Conservation (phyloP, 805 yeast species). For the Myxozyma vanderwaltii region DNA sequence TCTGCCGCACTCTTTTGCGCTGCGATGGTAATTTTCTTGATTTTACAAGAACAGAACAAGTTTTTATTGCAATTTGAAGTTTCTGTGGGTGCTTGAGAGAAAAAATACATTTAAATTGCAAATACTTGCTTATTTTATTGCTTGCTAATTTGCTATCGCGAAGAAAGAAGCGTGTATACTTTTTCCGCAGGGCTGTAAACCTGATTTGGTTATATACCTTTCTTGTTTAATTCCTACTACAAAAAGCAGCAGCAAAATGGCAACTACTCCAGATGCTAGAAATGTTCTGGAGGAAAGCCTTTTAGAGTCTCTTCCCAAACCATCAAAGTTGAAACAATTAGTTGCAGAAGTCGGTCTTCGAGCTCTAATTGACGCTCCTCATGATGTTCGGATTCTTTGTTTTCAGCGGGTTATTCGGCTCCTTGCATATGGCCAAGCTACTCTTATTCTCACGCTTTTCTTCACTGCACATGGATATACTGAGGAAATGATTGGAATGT, state of each 20-base stretch:
- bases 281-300: neutral
- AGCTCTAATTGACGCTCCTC: constrained; percentile 17
- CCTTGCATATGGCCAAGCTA: constrained; percentile 44
- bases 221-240: neutral
- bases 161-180: too few species aligned
- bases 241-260: neutral
- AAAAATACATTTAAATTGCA: too few species aligned
- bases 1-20: too few species aligned
- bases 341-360: constrained; percentile 17
- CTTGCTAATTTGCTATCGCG: too few species aligned
- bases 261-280: neutral
- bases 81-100: too few species aligned
- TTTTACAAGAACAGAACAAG: too few species aligned
- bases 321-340: neutral
- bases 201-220: neutral
- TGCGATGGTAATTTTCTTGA: too few species aligned
- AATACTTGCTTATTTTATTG: too few species aligned
- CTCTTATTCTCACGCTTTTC: constrained; percentile 47
- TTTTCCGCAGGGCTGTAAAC: neutral
- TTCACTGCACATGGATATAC: constrained; percentile 48
- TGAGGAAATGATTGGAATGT: constrained; percentile 51
- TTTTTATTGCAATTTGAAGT: too few species aligned
- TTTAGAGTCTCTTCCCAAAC: neutral
- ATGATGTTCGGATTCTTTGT: constrained; percentile 34
- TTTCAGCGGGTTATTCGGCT: constrained; percentile 42